Conservation (phyloP, 257 asterid species). For the Coffea eugenioides region DNA sequence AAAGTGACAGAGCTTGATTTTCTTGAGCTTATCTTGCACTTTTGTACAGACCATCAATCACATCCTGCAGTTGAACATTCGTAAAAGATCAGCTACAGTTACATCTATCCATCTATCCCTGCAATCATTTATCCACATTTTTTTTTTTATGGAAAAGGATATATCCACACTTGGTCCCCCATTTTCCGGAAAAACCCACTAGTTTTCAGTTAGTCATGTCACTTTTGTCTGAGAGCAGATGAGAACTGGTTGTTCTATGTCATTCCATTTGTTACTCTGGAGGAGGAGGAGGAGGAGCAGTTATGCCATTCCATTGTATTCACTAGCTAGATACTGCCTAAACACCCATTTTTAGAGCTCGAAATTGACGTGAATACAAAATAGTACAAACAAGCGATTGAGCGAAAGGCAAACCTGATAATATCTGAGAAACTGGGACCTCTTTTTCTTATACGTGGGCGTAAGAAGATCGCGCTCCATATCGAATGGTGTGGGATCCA, state of each 20-base stretch:
- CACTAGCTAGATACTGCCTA: neutral
- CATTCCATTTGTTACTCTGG: neutral
- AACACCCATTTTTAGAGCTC: neutral
- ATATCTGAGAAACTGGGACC: constrained; percentile 53
- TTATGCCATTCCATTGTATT: too few species aligned
- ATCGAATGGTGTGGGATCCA: constrained; percentile 68
- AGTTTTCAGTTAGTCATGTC: neutral
- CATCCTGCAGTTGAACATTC: constrained; percentile 45
- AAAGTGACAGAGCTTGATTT: neutral
- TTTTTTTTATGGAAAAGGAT: too few species aligned
- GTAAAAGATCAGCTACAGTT: constrained; percentile 11
- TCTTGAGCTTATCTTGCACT: constrained; percentile 39
- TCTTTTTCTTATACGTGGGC: constrained; percentile 84
- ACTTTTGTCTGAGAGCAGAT: neutral
- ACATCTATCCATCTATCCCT: neutral
- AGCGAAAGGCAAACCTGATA: constrained; percentile 52
- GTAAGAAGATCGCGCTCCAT: constrained; percentile 83
- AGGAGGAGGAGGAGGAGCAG: too few species aligned
- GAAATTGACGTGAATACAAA: too few species aligned
- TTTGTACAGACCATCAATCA: constrained; percentile 53
- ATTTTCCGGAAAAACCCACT: neutral
- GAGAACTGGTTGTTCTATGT: neutral
- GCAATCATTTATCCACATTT: too few species aligned
- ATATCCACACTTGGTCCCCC: neutral
- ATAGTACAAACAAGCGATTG: too few species aligned